Base-by-base conservation (phyloP, 2,329 filamentous ascomycete species). In the Exophiala viscosa region DNA sequence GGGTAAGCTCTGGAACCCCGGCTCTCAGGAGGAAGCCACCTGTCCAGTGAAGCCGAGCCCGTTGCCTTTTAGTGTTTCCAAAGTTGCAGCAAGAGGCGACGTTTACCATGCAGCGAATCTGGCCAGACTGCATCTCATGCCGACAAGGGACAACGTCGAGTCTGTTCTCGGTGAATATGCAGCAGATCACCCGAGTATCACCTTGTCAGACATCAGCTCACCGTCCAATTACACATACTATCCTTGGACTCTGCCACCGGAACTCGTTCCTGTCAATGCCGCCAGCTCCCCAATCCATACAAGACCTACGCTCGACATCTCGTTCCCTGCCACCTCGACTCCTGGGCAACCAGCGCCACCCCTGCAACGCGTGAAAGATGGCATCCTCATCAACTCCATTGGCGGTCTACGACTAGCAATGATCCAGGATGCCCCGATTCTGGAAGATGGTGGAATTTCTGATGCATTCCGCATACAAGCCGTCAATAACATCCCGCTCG, bases 71-170 rank as follows among this genome's bases (percentile, higher is more conserved):
- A 86, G 84, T 1, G 80, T 89, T 5, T 97, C 92, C 5, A 82
- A 84, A 10, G 89, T 87, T 3, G 89, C 90, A 38, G 85, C 89
- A 7, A 82, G 92, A 43, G 70, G 78, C 0, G 90, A 97, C 65
- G 73, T 96, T 7, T 99, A 91, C 69, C 90, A 96, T 65, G 91
- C 92, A 5, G 89, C 91, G 15, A 88, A 85, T 57, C 79, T 97
- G 59, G 88, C 91, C 23, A 84, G 89, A 42, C 74, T 97, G 23
- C 87, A 96, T 66, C 77, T 86, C 34, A 87, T 89, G 65, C 87
- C 87, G 4, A 73, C 66, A 15, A 69, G 70, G 41, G 70, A 73
- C 15, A 83, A 83, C 49, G 72, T 81, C 2, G 82, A 88, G 23
- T 79, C 77, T 9, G 74, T 77, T 28, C 68, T 81, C 45, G 66